A percentile compares a stretch with the other conserved stretches of the same genome.
Evolutionary conservation across 495 filamentous ascomycete genomes (phyloP).

Genomic region (Xanthoparmelia taractica): DNA sequence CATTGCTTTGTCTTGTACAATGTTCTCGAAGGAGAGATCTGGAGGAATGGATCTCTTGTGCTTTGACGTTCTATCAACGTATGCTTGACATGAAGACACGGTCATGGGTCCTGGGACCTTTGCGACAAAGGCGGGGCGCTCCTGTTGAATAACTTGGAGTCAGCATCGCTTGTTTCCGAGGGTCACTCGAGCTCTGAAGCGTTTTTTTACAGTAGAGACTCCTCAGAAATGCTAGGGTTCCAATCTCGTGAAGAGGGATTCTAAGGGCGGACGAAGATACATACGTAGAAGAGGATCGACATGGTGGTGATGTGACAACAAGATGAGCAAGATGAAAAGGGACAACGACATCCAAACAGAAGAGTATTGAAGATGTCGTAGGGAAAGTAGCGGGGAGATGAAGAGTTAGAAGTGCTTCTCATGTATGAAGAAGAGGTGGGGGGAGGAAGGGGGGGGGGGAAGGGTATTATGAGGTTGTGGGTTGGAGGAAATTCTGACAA

Average conservation of each 20-base stretch:
- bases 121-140: constrained; percentile 28
- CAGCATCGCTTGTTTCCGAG: background rate
- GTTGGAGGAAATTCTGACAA: background rate
- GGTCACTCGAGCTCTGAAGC: background rate
- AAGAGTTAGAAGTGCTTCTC: background rate
- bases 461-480: background rate
- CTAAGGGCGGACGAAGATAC: background rate
- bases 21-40: constrained; percentile 39
- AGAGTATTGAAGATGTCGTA: background rate
- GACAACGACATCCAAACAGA: background rate
- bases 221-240: background rate
- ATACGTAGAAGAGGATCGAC: constrained; percentile 30
- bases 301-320: constrained; percentile 18
- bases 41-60: constrained; percentile 32
- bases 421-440: background rate
- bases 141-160: background rate
- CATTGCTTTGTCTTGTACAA: constrained; percentile 37
- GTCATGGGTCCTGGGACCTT: constrained; percentile 28
- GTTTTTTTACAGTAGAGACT: background rate
- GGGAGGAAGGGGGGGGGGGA: background rate
- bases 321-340: background rate
- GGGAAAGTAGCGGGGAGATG: background rate
- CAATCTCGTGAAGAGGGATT: background rate
- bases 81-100: constrained; percentile 26
- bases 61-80: constrained; percentile 29